Evolutionary conservation across 768 basidiomycete species (phyloP).

Genomic region (Krasilnikovozyma curviuscula): DNA sequence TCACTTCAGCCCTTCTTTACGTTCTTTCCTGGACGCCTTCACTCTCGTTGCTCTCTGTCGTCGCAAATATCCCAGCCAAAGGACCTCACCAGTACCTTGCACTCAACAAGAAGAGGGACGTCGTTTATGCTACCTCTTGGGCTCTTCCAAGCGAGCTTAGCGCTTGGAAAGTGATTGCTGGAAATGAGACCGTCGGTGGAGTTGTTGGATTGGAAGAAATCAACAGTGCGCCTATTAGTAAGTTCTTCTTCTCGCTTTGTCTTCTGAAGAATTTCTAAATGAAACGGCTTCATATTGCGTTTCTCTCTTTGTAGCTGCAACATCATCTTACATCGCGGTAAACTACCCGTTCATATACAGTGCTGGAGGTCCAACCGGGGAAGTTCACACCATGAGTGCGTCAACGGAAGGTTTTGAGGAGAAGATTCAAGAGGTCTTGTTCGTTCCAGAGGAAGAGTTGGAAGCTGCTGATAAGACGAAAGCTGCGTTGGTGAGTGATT

Average conservation of each 20-base stretch:
- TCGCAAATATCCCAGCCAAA: slow-evolving; percentile 10
- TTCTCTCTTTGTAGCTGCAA: slow-evolving; percentile 12
- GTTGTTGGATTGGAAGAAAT: background rate
- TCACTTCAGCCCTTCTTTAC: slow-evolving; percentile 21
- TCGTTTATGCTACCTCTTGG: slow-evolving; percentile 20
- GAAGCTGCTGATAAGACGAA: slow-evolving; percentile 18
- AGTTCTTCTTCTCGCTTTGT: background rate
- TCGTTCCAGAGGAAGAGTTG: slow-evolving; percentile 14
- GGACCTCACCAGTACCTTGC: slow-evolving; percentile 22
- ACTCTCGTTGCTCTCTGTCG: slow-evolving; percentile 8
- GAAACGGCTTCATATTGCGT: background rate
- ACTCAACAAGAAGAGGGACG: slow-evolving; percentile 6
- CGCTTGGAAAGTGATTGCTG: slow-evolving; percentile 17
- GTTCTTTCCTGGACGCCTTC: slow-evolving; percentile 18
- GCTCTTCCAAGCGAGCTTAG: slow-evolving; percentile 15
- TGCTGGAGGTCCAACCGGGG: slow-evolving; percentile 21
- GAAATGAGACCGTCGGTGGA: background rate
- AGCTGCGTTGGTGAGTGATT: slow-evolving; percentile 16
- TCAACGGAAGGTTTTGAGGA: slow-evolving; percentile 13
- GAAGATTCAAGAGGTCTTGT: slow-evolving; percentile 19
- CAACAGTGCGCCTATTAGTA: slow-evolving; percentile 16
- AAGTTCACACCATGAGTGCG: slow-evolving; percentile 10
- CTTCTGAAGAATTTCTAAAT: no score
- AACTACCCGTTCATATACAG: slow-evolving; percentile 14
- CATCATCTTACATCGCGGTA: slow-evolving; percentile 19